phyloP scores from a whole-genome alignment of 257 asterid species.

The Mitragyna speciosa region DNA sequence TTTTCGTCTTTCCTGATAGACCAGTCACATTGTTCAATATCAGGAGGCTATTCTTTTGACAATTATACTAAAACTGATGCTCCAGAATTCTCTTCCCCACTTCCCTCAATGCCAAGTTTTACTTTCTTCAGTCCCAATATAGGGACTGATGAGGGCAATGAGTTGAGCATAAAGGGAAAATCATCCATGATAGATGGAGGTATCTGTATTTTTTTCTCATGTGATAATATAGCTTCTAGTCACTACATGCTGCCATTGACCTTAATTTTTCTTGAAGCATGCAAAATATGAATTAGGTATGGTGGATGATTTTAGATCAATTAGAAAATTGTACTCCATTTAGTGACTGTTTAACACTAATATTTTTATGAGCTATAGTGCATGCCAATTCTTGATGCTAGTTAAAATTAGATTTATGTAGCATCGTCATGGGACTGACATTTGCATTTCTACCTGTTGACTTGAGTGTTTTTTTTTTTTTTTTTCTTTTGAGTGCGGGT shows the following conservation, averaged over 20 bases:
- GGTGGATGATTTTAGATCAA: background rate
- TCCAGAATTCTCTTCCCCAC: conserved; percentile 46
- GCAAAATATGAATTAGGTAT: no score
- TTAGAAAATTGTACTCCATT: background rate
- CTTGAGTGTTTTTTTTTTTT: background rate
- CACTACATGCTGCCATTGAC: background rate
- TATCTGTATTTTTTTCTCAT: conserved; percentile 10
- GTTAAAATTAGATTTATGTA: background rate
- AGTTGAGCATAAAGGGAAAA: conserved; percentile 29
- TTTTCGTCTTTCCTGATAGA: conserved; percentile 38
- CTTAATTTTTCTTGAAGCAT: background rate
- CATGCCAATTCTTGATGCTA: background rate
- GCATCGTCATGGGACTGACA: background rate
- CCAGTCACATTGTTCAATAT: conserved; percentile 33
- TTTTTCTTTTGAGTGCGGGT: conserved; percentile 30
- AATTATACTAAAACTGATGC: conserved; percentile 26
- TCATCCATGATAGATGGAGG: conserved; percentile 38
- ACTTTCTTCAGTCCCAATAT: conserved; percentile 49
- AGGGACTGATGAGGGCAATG: conserved; percentile 26
- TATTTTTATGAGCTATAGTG: background rate
- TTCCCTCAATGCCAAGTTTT: conserved; percentile 60
- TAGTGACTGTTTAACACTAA: background rate
- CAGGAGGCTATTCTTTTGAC: conserved; percentile 30
- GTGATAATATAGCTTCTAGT: background rate
- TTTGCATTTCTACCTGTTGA: background rate